Percentiles rank a stretch among this genome's conserved stretches.
phyloP scores from a whole-genome alignment of 805 yeast species.

The Suhomyces faveliae region DNA sequence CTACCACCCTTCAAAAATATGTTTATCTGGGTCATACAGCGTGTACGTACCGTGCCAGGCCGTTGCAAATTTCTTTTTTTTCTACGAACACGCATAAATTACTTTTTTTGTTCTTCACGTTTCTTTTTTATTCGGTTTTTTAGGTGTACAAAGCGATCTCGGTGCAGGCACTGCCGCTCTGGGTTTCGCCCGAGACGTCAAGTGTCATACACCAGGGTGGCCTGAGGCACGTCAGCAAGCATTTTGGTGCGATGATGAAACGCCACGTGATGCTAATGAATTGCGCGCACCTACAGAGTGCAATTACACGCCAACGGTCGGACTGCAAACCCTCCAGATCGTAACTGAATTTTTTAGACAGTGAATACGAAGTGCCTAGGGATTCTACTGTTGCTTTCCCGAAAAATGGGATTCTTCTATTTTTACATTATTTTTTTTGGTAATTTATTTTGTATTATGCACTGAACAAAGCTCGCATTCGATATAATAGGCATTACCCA shows the following conservation, averaged over 20 bases:
- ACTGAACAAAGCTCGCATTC: not conserved
- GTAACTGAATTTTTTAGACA: not conserved
- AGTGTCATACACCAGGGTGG: not conserved
- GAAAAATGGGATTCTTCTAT: not conserved
- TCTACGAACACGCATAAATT: slow-evolving; percentile 3
- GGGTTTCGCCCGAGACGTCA: not conserved
- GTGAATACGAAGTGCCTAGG: not conserved
- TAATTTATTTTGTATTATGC: not conserved
- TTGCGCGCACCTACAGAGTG: too few relatives aligned
- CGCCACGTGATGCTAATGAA: not conserved
- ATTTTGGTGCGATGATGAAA: not conserved
- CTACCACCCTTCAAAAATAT: slow-evolving; percentile 1
- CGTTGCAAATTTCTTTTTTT: slow-evolving; percentile 6
- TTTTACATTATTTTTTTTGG: not conserved
- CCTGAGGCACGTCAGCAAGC: not conserved
- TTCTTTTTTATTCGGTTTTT: not conserved
- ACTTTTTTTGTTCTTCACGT: not conserved
- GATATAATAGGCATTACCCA: not conserved
- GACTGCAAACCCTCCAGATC: not conserved
- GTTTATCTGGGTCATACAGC: slow-evolving; percentile 2
- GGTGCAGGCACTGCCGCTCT: not conserved
- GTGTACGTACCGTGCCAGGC: slow-evolving; percentile 5
- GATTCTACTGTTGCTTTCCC: not conserved
- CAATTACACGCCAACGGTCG: not conserved
- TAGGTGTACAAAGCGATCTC: not conserved